Conservation (phyloP, 1,139 yeast species). For the Blastobotrys capitulatus region DNA sequence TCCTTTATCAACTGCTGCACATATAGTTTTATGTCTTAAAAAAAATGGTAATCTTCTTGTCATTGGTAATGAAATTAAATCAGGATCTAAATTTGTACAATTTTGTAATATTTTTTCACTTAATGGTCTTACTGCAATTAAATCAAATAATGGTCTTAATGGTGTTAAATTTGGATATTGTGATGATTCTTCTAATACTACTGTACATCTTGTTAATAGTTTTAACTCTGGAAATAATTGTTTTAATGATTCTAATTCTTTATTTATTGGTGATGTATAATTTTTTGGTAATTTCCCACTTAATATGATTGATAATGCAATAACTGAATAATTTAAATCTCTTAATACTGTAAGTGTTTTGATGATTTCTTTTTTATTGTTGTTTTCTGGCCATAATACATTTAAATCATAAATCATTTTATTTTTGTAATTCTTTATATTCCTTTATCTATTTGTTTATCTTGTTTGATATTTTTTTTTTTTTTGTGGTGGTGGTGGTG, state of each 20-base stretch:
- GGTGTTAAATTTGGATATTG: constrained; percentile 64
- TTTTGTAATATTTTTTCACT: constrained; percentile 75
- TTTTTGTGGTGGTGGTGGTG: no score
- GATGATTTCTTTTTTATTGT: constrained; percentile 31
- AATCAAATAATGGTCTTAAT: constrained; percentile 47
- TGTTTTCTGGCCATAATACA: constrained; percentile 71
- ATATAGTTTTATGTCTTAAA: constrained; percentile 75
- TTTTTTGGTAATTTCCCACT: constrained; percentile 50
- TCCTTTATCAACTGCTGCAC: constrained; percentile 80
- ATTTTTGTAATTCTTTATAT: no score
- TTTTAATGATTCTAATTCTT: constrained; percentile 27
- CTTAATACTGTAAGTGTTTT: constrained; percentile 23
- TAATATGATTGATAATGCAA: constrained; percentile 65
- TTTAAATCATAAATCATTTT: constrained; percentile 70
- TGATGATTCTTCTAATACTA: constrained; percentile 70
- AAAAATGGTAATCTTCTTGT: constrained; percentile 64
- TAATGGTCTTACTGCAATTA: constrained; percentile 74
- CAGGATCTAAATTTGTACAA: constrained; percentile 66
- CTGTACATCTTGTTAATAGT: constrained; percentile 67
- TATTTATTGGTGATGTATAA: constrained; percentile 27
- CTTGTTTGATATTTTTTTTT: no score
- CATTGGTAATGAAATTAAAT: constrained; percentile 69
- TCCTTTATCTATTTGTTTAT: no score
- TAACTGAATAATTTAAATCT: constrained; percentile 60
- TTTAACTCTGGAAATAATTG: constrained; percentile 38